Conservation (phyloP, 768 basidiomycete species). For the Leccinellum albellum region DNA sequence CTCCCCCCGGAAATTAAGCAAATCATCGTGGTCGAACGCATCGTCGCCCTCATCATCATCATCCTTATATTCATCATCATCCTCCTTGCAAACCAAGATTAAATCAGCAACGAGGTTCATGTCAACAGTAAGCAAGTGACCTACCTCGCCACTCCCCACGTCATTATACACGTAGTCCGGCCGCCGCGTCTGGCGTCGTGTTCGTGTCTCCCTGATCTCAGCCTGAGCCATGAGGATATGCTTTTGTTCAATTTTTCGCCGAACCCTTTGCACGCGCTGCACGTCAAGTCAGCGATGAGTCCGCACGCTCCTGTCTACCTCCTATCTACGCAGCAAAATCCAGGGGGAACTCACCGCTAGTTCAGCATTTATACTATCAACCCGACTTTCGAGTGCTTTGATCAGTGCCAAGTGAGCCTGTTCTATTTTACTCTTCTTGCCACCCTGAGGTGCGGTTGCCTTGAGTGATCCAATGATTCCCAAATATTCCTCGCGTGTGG, state of each 20-base stretch:
- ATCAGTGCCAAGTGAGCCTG: conserved; percentile 60
- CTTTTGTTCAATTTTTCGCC: conserved; percentile 67
- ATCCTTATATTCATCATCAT: conserved; percentile 64
- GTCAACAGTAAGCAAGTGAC: conserved; percentile 7
- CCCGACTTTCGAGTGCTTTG: conserved; percentile 55
- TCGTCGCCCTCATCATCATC: conserved; percentile 69
- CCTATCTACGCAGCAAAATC: conserved; percentile 8
- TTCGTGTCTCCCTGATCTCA: conserved; percentile 76
- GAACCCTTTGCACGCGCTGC: conserved; percentile 69
- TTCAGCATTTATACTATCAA: conserved; percentile 67
- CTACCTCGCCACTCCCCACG: conserved; percentile 58
- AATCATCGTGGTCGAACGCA: conserved; percentile 41
- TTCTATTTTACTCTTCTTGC: conserved; percentile 57
- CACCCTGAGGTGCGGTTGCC: conserved; percentile 40
- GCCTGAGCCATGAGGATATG: conserved; percentile 65
- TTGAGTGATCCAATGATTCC: conserved; percentile 60
- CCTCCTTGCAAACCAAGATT: conserved; percentile 39
- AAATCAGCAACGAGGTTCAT: conserved; percentile 24
- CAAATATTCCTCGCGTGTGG: conserved; percentile 73
- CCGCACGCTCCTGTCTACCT: conserved; percentile 13
- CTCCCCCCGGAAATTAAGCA: conserved; percentile 38
- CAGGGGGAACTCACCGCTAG: conserved; percentile 52
- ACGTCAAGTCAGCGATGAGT: conserved; percentile 22
- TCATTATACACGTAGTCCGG: conserved; percentile 82
- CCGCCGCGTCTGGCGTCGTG: conserved; percentile 64